Evolutionary conservation across 208 protist genomes (phyloP).

Genomic region (Naegleria gruberi): DNA sequence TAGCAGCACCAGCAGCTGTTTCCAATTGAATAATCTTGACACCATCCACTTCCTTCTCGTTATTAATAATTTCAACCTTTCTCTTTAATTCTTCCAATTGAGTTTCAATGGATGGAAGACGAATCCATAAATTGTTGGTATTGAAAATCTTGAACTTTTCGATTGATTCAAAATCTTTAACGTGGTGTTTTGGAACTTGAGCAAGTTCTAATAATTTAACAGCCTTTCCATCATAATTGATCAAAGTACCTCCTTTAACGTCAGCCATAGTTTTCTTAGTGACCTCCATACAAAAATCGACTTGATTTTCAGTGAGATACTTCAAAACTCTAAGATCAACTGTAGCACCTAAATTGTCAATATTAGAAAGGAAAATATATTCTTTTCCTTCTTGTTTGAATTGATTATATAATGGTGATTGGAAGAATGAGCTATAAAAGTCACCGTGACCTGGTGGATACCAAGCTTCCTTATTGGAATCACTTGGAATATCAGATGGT

Average conservation of each 20-base stretch:
- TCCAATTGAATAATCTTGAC: constrained; percentile 64
- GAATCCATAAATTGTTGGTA: constrained; percentile 98
- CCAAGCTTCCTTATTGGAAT: neutral
- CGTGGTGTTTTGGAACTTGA: constrained; percentile 57
- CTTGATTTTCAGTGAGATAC: constrained; percentile 60
- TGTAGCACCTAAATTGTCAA: constrained; percentile 96
- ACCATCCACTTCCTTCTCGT: constrained; percentile 51
- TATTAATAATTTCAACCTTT: constrained; percentile 68
- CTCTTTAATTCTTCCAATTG: constrained; percentile 31
- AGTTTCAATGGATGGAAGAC: constrained; percentile 69
- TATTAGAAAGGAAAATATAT: constrained; percentile 97
- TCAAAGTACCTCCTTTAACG: constrained; percentile 74
- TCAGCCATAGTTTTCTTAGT: constrained; percentile 72
- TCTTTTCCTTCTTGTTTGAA: constrained; percentile 73
- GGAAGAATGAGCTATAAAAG: constrained; percentile 85
- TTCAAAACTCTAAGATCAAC: constrained; percentile 68
- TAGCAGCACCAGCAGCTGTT: constrained; percentile 69
- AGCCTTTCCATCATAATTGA: constrained; percentile 53
- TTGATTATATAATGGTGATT: constrained; percentile 64
- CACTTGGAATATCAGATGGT: constrained; percentile 21
- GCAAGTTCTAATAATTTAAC: constrained; percentile 64
- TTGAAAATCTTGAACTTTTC: constrained; percentile 96
- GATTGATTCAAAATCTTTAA: constrained; percentile 86
- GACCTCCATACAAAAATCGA: constrained; percentile 82
- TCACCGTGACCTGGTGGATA: constrained; percentile 97